Evolutionary conservation across 139 green algal species (phyloP), one percentile per base, ranked within the genome.

Genomic region (Spirogloea muscicola): DNA sequence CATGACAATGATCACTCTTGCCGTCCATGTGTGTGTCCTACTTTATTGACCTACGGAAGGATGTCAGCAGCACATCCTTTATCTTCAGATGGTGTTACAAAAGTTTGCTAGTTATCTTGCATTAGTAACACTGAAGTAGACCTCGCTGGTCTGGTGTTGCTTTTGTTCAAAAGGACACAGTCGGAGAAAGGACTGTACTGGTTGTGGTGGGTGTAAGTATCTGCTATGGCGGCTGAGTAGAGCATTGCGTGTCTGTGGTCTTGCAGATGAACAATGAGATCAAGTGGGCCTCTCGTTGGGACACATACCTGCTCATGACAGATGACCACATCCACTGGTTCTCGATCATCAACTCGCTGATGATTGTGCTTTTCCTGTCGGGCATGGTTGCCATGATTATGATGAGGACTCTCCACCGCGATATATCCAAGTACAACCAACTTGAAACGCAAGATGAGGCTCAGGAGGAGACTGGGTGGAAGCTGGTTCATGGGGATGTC

Each of bases 341-440:
- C 86, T 94, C 87, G 51, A 96, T 99, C 84, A 91, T 99, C 60
- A 99, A 99, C 87, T 93, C 84, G 25, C 81, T 96, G 42, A 97
- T 98, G 93, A 97, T 98, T 58, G 94, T 98, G 68, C 84, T 99
- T 5, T 98, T 99, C 88, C 87, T 99, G 37, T 89, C 85, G 1
- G 94, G 90, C 71, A 98, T 99, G 93, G 91, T 98, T 18, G 94
- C 93, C 51, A 96, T 98, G 89, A 99, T 99, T 86, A 97, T 99
- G 90, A 82, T 96, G 81, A 86, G 94, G 62, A 97, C 91, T 1
- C 87, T 99, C 63, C 87, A 90, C 69, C 84, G 91, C 18, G 93
- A 98, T 73, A 97, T 98, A 80, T 89, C 88, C 13, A 91, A 92
- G 81, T 98, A 96, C 93, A 97, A 98, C 85, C 89, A 96, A 86